phyloP scores from a whole-genome alignment of 2,329 filamentous ascomycete species.

The Botrytis cinerea region DNA sequence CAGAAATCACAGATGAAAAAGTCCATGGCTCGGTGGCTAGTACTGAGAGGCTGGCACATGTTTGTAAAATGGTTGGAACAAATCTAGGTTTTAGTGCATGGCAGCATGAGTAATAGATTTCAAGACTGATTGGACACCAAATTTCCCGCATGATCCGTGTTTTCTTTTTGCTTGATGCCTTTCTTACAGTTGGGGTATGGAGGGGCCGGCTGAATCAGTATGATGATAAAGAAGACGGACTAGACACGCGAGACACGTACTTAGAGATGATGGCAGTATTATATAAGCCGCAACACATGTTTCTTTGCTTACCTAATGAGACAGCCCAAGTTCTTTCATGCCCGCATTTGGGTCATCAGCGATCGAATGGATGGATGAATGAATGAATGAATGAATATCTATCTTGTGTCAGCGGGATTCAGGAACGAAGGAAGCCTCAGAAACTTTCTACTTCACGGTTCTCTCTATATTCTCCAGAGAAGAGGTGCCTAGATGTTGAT shows the following conservation, averaged over 20 bases:
- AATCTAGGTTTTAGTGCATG: background rate
- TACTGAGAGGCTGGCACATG: background rate
- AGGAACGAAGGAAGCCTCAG: background rate
- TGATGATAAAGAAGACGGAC: background rate
- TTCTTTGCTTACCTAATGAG: background rate
- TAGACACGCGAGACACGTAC: background rate
- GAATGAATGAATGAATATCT: background rate
- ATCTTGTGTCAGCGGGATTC: background rate
- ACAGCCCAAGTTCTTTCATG: constrained; percentile 7
- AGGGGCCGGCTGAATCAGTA: background rate
- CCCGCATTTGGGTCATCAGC: constrained; percentile 18
- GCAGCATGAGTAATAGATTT: background rate
- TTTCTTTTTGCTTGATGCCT: background rate
- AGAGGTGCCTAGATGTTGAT: background rate
- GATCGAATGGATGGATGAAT: background rate
- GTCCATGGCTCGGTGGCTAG: background rate
- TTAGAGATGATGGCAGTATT: background rate
- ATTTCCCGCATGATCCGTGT: background rate
- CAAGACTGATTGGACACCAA: background rate
- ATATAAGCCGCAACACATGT: background rate
- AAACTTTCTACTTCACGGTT: background rate
- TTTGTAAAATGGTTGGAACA: background rate
- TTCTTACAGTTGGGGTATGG: background rate
- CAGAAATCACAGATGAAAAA: background rate
- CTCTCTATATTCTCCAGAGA: background rate